A percentile compares a stretch with the other conserved stretches of the same genome.
Evolutionary conservation across 2,329 filamentous ascomycete genomes (phyloP).

Genomic region (Periglandula ipomoeae): DNA sequence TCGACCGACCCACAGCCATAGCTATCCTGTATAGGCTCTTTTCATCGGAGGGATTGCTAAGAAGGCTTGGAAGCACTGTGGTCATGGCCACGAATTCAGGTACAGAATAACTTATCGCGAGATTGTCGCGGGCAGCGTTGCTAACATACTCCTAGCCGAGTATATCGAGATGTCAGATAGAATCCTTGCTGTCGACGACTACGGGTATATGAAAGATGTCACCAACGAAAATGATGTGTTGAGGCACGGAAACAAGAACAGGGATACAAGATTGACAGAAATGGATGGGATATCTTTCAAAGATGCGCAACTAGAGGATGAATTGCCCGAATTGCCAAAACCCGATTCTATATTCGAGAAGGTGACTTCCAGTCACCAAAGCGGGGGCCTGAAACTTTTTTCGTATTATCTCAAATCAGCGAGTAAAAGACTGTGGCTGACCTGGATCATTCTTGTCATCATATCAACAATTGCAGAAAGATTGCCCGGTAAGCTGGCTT

Average conservation of each 20-base stretch:
- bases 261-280: too few relatives aligned
- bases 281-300: too few relatives aligned
- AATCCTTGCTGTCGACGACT: not conserved
- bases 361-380: too few relatives aligned
- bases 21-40: slow-evolving; percentile 3
- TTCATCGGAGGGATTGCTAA: not conserved
- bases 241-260: not conserved
- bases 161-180: not conserved
- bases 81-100: slow-evolving; percentile 4
- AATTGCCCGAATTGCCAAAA: too few relatives aligned
- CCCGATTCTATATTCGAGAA: too few relatives aligned
- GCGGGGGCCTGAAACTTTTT: too few relatives aligned
- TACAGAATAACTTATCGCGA: not conserved
- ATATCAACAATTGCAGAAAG: not conserved
- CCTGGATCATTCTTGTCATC: not conserved
- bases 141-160: too few relatives aligned
- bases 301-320: too few relatives aligned
- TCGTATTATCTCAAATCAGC: too few relatives aligned
- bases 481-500: too few relatives aligned
- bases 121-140: too few relatives aligned
- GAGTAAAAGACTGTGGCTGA: too few relatives aligned
- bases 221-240: not conserved
- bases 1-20: not conserved
- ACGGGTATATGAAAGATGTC: not conserved
- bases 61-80: not conserved